Base-by-base conservation (phyloP, 148 eudicot species). In the Camellia sinensis region DNA sequence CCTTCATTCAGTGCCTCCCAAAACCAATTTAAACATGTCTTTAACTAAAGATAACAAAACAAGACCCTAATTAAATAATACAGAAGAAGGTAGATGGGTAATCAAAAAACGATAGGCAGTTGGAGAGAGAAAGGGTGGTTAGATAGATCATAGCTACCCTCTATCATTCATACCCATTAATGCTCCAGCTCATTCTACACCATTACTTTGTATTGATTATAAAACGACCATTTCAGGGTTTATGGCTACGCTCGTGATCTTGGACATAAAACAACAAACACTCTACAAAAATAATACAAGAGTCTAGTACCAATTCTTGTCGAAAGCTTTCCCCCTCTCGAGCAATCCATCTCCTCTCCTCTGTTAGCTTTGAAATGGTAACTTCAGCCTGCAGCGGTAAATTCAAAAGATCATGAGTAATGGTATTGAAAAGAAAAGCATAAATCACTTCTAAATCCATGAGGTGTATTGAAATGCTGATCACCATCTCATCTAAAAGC, bases 221-320 rank as follows among this genome's bases (percentile, higher is more conserved):
- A 46, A 46, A 46, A 46, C 6, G 50, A 46, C 50, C 6, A 3
- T 46, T 46, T 17, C 19, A 22, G 70, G 60, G 60, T 64, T 64
- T 41, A 40, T 18, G 29, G 11, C 29, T 15, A 10, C 66, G 37
- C 1, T 52, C 40, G 48, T 59, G n/a, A 40, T 12, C 19, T 67
- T 53, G 15, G 73, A 45, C 46, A 43, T 43, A 73, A 48, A 62
- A 62, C 6, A 14, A 71, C 18, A 60, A 40, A 66, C 37, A 74
- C 59, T 46, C 50, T 2, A 10, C 3, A 1, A 46, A 4, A 57
- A 22, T 17, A 18, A 71, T 10, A 71, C 45, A 70, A 73, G 37
- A 59, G 19, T 59, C 37, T 18, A 71, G 77, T 84, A 95, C 98
- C 95, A 90, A 82, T 83, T 95, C 93, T 84, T 89, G 87, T 84